phyloP scores from a whole-genome alignment of 805 yeast genomes.

The Myxozyma vanderwaltii region DNA sequence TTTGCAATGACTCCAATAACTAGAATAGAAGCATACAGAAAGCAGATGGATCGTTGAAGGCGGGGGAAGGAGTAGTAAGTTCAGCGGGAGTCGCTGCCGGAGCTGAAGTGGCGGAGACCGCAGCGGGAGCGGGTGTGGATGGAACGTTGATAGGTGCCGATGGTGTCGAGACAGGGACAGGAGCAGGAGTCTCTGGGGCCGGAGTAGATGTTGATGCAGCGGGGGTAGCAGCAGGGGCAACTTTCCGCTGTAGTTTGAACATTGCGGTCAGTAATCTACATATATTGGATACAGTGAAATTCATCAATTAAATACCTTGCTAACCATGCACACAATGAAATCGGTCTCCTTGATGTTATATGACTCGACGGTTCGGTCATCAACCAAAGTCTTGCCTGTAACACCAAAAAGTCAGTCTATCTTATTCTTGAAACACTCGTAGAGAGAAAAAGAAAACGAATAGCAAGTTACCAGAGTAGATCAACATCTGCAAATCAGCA shows the following conservation, averaged over 20 bases:
- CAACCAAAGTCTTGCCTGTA: slow-evolving; percentile 78
- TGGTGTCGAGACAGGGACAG: slow-evolving; percentile 34
- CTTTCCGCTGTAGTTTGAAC: slow-evolving; percentile 7
- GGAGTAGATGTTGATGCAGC: slow-evolving; percentile 30
- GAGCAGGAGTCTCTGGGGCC: slow-evolving; percentile 15
- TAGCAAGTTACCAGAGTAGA: slow-evolving; percentile 66
- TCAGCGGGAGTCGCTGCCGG: slow-evolving; percentile 30
- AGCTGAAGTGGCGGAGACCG: slow-evolving; percentile 36
- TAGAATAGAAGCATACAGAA: slow-evolving; percentile 33
- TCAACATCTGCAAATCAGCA: slow-evolving; percentile 76
- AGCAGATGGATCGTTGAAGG: slow-evolving; percentile 44
- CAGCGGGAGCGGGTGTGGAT: slow-evolving; percentile 30
- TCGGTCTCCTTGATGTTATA: slow-evolving; percentile 79
- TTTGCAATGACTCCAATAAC: no score
- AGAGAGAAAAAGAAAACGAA: no score
- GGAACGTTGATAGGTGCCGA: slow-evolving; percentile 30
- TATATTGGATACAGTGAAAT: background rate
- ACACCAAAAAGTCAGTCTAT: background rate
- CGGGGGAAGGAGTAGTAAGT: slow-evolving; percentile 36
- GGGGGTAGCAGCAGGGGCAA: slow-evolving; percentile 30
- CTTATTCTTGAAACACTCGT: background rate
- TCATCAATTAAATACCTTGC: slow-evolving; percentile 50
- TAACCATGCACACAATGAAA: slow-evolving; percentile 89
- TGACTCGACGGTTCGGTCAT: slow-evolving; percentile 70
- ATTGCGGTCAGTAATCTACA: background rate